A percentile compares a stretch with the other conserved stretches of the same genome.
Conservation (phyloP, 306 rosid genomes). For the Vigna hirtella region DNA sequence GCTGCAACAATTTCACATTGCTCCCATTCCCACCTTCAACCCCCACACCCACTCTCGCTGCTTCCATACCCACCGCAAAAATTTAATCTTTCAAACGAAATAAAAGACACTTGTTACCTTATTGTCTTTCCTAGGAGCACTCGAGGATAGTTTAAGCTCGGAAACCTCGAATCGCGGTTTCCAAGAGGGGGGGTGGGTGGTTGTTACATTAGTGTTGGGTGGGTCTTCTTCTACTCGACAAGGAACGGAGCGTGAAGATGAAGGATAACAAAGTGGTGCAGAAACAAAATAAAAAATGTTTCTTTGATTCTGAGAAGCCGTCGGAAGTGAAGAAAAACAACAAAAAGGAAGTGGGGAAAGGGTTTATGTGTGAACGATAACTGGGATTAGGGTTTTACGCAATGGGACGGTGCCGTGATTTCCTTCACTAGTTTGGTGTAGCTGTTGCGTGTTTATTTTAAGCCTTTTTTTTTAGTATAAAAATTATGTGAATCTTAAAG, state of each 20-base stretch:
- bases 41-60: slow-evolving; percentile 35
- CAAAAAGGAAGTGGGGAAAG: neutral
- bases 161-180: neutral
- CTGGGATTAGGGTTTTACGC: neutral
- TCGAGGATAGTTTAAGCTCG: too few relatives aligned
- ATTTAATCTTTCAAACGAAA: neutral
- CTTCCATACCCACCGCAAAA: slow-evolving; percentile 7
- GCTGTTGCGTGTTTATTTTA: too few relatives aligned
- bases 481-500: too few relatives aligned
- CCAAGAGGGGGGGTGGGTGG: neutral
- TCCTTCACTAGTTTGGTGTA: neutral
- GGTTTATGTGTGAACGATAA: neutral
- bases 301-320: neutral
- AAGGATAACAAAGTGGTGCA: neutral
- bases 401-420: neutral
- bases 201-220: neutral
- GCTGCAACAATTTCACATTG: slow-evolving; percentile 11
- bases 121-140: neutral
- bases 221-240: neutral
- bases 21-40: slow-evolving; percentile 33
- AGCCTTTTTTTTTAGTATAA: too few relatives aligned
- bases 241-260: neutral
- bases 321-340: neutral
- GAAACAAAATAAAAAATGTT: neutral
- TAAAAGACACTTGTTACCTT: neutral